Base-by-base conservation (phyloP, 208 protist genomes). In the Wallacemonas sp. region DNA sequence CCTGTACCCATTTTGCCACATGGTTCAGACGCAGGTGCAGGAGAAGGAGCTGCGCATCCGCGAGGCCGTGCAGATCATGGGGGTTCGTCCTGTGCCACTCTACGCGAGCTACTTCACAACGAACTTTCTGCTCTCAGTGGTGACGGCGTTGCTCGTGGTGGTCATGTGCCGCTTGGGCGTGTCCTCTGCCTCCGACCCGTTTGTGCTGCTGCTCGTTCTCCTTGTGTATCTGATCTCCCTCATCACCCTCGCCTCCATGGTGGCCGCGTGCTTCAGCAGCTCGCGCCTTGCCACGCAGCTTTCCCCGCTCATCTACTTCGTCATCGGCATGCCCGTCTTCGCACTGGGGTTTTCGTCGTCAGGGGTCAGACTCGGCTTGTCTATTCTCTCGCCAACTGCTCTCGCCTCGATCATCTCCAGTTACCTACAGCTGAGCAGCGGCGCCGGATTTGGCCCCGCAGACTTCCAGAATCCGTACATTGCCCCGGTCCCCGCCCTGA, bases 11-110 rank as follows among this genome's bases (percentile, higher is more conserved):
- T 62, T 88, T 16, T 76, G 64, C 2, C 78, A 83, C 60, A 64
- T 72, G 55, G 74, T 74, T 0, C 80, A 76, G 49, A 49, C 68
- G 3, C 57, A 85, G 38, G 82, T 88, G 30, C 36, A 73, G 26
- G 83, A 89, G 41, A 89, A 89, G 49, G 83, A 89, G 46, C 34
- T 80, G 27, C 75, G 77, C 34, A 75, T 89, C 26, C 70, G 76
- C 16, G 76, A 89, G 62, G 75, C 76, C 16, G 65, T 86, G 52
- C 69, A 85, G 21, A 86, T 89, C 54, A 89, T 89, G 83, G 83
- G 83, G 16, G 65, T 89, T 4, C 48, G 39, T 16, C 54, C 44
- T 39, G 32, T 54, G 12, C 47, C 73, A 4, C 61, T 82, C 44
- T 76, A 78, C 60, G 8, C 72, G 27, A 41, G 67, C n/a, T 80